Evolutionary conservation across 257 asterid species (phyloP), one percentile per base, ranked within the genome.

Genomic region (Solanum virginianum): DNA sequence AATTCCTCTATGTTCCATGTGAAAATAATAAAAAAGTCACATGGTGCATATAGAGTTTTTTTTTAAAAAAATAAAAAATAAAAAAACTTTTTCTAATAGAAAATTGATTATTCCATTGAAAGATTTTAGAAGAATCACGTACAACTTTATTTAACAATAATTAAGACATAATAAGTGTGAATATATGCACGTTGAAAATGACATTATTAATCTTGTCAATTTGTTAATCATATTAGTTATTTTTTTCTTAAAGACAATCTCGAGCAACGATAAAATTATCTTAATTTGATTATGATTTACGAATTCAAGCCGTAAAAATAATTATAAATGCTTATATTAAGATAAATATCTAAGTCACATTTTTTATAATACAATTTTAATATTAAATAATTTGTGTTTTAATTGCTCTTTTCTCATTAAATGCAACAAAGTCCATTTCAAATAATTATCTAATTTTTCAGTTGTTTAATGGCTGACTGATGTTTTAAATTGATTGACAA

Each of bases 81-180:
- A 36, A 36, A 36, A 36, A 3, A 2, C 45, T 75, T 49, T 12
- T 24, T 77, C 43, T 51, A 51, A 29, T 77, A 26, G 63, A 77
- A 75, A 77, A 51, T 51, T 53, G 7, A 53, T 49, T 53, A 53
- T 20, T 54, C 1, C 7, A 5, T 77, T 26, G 65, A 77, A 77
- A 77, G 82, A 51, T 24, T 54, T 53, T 26, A 24, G 63, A 53
- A 77, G 65, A 77, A 24, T 77, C 49, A 26, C 53, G 10, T 2
- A 45, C 82, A 77, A 26, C 82, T 77, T 77, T 77, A 15, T 26
- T 51, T 51, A 51, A 17, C 82, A 77, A 77, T 77, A 77, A 77
- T 53, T 77, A 77, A 16, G 49, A 15, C 82, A 77, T 51, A 77
- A 77, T 51, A 77, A 16, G 62, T 24, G 36, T 26, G 47, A 15